Evolutionary conservation across 805 yeast species (phyloP), one percentile per base, ranked within the genome.

Genomic region (Yamadazyma kitorensis): DNA sequence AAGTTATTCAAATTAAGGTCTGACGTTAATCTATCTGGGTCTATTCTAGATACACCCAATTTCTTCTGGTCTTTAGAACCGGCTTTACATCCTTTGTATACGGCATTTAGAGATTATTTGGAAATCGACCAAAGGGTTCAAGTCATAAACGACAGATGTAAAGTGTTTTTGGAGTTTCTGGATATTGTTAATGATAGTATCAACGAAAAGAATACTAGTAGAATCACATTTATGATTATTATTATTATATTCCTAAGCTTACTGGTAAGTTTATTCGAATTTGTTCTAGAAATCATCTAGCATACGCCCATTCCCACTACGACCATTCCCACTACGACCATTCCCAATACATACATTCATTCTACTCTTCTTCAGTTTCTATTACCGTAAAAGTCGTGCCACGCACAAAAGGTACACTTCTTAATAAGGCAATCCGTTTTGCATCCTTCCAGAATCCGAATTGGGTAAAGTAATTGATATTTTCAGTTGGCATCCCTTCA

Each of bases 31-130:
- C 64, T 93, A 31, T 82, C 91, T 4, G 86, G 96, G 8, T 86
- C 86, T 44, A 88, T 93, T 15, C 68, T 93, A 34, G 98, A 93
- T 52, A 88, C 96, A 0, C 98, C 98, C 0, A 96, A 87, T 42
- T 88, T 86, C 52, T 93, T 93, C 58, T 93, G 98, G 98, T 85
- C 89, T 19, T 32, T 74, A 42, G 98, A 93, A 60, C 98, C 98
- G 4, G 89, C 95, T 24, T 71, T 93, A 45, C 95, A 91, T 55
- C 98, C 98, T 3, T 65, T 93, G 26, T 93, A 93, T 58, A 70
- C 72, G 22, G 97, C 97, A 2, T 80, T 89, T 37, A 65, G 96
- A 39, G 96, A 93, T 44, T 93, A 93, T 51, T 64, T 93, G 37
- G 98, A 93, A 59, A 89, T 93, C 42, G 97, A 91, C 54, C 96